A percentile compares a stretch with the other conserved stretches of the same genome.
These are phyloP conservation scores for Botrytis medusae DNA, from an alignment of 2,329 filamentous ascomycete genomes.

Conservation along the genomic window DNA sequence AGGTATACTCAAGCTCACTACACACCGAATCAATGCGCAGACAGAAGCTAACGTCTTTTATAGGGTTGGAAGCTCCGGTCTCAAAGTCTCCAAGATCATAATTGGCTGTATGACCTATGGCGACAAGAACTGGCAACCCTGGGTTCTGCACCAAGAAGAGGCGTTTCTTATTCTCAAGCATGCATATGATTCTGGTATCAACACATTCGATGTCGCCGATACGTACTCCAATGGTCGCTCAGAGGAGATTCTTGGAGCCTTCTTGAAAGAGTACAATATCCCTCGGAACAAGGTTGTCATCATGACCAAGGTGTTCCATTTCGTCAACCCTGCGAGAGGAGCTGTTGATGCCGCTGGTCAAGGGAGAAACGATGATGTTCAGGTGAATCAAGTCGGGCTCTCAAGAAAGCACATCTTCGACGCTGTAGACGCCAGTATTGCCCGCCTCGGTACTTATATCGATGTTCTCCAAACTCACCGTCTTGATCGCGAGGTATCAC, in stretches of 20 bases:
- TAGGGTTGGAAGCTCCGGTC: background rate
- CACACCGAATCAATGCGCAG: background rate
- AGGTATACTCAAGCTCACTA: background rate
- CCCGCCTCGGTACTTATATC: background rate
- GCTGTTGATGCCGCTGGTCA: background rate
- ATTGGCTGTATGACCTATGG: background rate
- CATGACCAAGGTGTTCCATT: background rate
- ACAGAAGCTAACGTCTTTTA: background rate
- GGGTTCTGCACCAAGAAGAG: background rate
- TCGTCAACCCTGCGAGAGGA: background rate
- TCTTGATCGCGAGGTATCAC: background rate
- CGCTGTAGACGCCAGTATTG: background rate
- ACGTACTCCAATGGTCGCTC: background rate
- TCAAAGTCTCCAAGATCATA: background rate
- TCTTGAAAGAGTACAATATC: background rate
- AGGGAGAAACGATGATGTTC: accelerated
- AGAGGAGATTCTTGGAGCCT: background rate
- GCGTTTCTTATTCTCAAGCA: background rate
- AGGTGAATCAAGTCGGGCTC: background rate
- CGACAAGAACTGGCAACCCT: background rate
- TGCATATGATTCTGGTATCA: background rate
- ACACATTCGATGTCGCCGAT: background rate
- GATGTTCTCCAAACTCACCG: background rate
- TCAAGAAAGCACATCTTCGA: background rate
- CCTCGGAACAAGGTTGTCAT: background rate